A percentile compares a stretch with the other conserved stretches of the same genome.
These are phyloP conservation scores for Boeremia lycopersici DNA, from an alignment of 2,329 filamentous ascomycete genomes.

Conservation along the genomic window DNA sequence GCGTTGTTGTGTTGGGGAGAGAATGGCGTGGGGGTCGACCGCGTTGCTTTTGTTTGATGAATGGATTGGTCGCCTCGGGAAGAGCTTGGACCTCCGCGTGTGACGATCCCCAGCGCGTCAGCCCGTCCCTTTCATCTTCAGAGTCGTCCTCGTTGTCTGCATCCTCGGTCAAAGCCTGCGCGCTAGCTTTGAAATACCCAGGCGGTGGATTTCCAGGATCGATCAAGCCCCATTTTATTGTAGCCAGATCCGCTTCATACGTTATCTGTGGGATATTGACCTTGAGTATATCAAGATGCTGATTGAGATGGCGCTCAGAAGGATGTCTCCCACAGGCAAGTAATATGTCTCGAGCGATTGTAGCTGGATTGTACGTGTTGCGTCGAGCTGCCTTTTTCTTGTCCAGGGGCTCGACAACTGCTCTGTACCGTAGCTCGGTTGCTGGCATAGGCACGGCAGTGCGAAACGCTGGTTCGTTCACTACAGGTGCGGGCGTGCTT, in stretches of 20 bases:
- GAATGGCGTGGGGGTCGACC: slow-evolving; percentile 47
- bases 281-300: slow-evolving; percentile 60
- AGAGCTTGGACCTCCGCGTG: slow-evolving; percentile 36
- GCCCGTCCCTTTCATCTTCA: slow-evolving; percentile 30
- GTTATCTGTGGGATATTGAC: slow-evolving; percentile 53
- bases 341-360: slow-evolving; percentile 68
- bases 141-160: slow-evolving; percentile 45
- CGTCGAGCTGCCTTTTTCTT: slow-evolving; percentile 55
- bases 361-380: slow-evolving; percentile 63
- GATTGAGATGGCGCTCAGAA: slow-evolving; percentile 63
- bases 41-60: slow-evolving; percentile 38
- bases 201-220: slow-evolving; percentile 59
- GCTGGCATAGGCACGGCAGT: slow-evolving; percentile 7
- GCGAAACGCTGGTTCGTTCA: slow-evolving; percentile 16
- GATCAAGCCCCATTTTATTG: slow-evolving; percentile 66
- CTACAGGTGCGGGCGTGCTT: slow-evolving; percentile 16
- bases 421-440: slow-evolving; percentile 25
- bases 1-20: slow-evolving; percentile 25
- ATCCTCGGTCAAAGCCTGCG: slow-evolving; percentile 37
- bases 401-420: slow-evolving; percentile 54
- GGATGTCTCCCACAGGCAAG: slow-evolving; percentile 67
- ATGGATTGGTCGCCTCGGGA: slow-evolving; percentile 40
- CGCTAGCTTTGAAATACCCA: slow-evolving; percentile 38
- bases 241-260: slow-evolving; percentile 59
- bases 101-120: slow-evolving; percentile 20